Conservation (phyloP, 805 yeast genomes). For the Blastobotrys chiropterorum region DNA sequence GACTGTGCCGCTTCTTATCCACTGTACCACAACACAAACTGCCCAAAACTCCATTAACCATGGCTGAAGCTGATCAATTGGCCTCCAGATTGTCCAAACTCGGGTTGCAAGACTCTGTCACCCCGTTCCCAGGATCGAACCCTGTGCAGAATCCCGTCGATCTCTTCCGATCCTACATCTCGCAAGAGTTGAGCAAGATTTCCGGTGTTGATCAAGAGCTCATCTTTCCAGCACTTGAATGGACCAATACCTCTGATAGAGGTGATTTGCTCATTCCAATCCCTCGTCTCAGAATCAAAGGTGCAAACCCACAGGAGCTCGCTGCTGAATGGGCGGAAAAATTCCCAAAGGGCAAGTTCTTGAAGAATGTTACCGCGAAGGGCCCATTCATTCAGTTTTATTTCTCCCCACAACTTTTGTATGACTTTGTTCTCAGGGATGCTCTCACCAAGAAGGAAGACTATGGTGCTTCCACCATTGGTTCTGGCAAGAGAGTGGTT, state of each 20-base stretch:
- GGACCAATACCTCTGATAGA: slow-evolving; percentile 77
- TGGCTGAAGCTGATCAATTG: slow-evolving; percentile 15
- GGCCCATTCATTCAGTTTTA: slow-evolving; percentile 91
- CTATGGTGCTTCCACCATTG: slow-evolving; percentile 74
- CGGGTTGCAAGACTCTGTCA: slow-evolving; percentile 16
- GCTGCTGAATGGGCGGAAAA: slow-evolving; percentile 73
- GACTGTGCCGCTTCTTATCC: background rate
- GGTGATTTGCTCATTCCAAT: slow-evolving; percentile 92
- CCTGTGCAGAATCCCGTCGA: slow-evolving; percentile 82
- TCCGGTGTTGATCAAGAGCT: slow-evolving; percentile 64
- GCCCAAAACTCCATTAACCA: slow-evolving; percentile 12
- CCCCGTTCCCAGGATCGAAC: slow-evolving; percentile 44
- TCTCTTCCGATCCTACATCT: slow-evolving; percentile 80
- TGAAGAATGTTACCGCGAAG: slow-evolving; percentile 67
- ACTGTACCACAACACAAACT: slow-evolving; percentile 2
- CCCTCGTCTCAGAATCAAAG: slow-evolving; percentile 81
- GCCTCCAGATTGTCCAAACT: slow-evolving; percentile 12
- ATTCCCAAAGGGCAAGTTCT: slow-evolving; percentile 66
- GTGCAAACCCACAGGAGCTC: slow-evolving; percentile 71
- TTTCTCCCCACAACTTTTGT: slow-evolving; percentile 61
- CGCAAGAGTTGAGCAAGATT: slow-evolving; percentile 66
- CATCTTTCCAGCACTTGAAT: slow-evolving; percentile 80
- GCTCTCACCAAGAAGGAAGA: slow-evolving; percentile 49
- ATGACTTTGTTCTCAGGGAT: slow-evolving; percentile 63
- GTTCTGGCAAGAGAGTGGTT: slow-evolving; percentile 60